Conservation (phyloP, 257 asterid species). For the Fraxinus cuspidata region DNA sequence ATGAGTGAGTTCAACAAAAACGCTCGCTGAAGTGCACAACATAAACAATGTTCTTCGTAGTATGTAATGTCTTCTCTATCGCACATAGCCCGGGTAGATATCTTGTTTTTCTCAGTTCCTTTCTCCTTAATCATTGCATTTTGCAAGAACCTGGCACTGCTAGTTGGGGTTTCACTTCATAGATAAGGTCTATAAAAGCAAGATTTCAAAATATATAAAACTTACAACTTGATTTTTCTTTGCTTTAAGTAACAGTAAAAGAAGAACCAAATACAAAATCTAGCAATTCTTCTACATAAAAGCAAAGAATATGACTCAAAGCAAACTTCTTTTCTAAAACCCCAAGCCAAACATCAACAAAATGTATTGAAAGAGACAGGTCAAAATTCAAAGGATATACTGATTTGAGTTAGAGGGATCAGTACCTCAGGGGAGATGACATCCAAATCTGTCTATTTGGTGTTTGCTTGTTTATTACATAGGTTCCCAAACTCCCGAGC, state of each 20-base stretch:
- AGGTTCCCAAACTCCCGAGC: conserved; percentile 86
- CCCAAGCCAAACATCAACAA: conserved; percentile 2
- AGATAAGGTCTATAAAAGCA: conserved; percentile 6
- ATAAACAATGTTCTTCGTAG: not conserved
- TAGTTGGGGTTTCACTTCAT: not conserved
- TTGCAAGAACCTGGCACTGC: not conserved
- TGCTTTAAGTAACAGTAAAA: not conserved
- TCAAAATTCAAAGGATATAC: not conserved
- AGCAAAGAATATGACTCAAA: not conserved
- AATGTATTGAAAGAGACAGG: not conserved
- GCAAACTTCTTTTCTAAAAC: not conserved
- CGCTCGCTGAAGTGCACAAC: not conserved
- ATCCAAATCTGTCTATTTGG: conserved; percentile 96
- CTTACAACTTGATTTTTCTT: not conserved
- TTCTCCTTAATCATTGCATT: not conserved
- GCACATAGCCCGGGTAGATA: not conserved
- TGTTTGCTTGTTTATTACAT: conserved; percentile 90
- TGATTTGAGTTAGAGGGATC: conserved; percentile 16
- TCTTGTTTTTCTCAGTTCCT: not conserved
- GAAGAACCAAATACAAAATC: not conserved
- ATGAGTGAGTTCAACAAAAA: not conserved
- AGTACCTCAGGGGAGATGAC: conserved; percentile 95
- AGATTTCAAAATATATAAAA: conserved; percentile 2
- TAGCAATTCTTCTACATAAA: not conserved
- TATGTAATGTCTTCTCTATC: not conserved